These are phyloP conservation scores for Cephalotrichum gorgonifer DNA, from an alignment of 2,329 filamentous ascomycete species.

Conservation along the genomic window DNA sequence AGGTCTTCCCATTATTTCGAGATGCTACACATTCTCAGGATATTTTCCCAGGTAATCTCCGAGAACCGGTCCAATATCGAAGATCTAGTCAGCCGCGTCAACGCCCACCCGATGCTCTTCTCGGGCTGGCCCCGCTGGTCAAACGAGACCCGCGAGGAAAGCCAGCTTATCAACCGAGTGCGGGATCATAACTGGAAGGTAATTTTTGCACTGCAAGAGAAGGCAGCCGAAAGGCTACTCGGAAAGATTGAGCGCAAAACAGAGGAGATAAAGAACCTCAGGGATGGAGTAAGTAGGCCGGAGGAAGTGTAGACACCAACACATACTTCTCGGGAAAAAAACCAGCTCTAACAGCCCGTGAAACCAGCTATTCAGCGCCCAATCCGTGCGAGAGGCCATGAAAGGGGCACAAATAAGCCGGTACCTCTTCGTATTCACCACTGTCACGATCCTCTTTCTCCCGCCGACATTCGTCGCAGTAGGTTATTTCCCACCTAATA, in stretches of 20 bases:
- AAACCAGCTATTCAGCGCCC: not conserved
- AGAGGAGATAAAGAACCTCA: not conserved
- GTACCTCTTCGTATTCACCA: not conserved
- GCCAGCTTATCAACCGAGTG: not conserved
- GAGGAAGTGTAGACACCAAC: not conserved
- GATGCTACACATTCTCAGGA: not conserved
- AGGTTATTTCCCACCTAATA: not conserved
- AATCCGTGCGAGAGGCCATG: not conserved
- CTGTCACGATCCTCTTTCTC: not conserved
- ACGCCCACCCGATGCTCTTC: too few species aligned
- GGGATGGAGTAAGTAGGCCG: not conserved
- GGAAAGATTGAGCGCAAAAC: not conserved
- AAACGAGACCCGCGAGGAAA: not conserved
- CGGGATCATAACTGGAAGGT: not conserved
- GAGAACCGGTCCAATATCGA: not conserved
- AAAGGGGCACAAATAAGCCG: not conserved
- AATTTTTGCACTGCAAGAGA: not conserved
- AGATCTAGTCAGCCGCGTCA: too few species aligned
- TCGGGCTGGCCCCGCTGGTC: not conserved
- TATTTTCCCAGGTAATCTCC: not conserved
- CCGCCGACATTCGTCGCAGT: not conserved
- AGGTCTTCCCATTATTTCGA: not conserved
- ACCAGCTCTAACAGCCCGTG: too few species aligned
- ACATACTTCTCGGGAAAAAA: not conserved
- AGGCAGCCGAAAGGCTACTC: not conserved